phyloP scores from a whole-genome alignment of 371 early-diverging fungal species.

The Mortierella sp. region DNA sequence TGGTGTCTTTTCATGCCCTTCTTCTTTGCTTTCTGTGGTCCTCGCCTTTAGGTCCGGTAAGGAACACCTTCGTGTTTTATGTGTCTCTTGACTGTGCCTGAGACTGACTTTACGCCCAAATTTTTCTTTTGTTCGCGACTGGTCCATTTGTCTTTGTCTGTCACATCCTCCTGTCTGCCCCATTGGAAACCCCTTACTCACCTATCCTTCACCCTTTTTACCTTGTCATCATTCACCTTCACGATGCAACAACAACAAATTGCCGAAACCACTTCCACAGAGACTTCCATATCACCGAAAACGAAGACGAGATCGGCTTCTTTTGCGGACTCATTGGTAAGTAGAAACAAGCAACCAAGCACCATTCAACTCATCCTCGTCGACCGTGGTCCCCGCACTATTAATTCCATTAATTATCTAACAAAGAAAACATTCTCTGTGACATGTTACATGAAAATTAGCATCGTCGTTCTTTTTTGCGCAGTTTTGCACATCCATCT shows the following conservation, averaged over 20 bases:
- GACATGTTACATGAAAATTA: background rate
- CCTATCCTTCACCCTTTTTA: background rate
- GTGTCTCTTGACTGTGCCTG: background rate
- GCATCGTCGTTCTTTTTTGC: conserved; percentile 67
- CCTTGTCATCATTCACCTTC: background rate
- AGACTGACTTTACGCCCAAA: background rate
- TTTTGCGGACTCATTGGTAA: conserved; percentile 54
- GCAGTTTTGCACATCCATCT: conserved; percentile 68
- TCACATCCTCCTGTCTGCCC: background rate
- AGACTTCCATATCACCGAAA: conserved; percentile 51
- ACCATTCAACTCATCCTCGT: too few species aligned
- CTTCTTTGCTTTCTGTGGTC: background rate
- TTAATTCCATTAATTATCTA: too few species aligned
- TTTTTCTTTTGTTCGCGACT: background rate
- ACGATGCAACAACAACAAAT: conserved; percentile 15
- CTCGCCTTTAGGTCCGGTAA: conserved; percentile 36
- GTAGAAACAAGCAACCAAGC: background rate
- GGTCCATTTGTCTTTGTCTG: background rate
- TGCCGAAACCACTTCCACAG: conserved; percentile 18
- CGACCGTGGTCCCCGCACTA: too few species aligned
- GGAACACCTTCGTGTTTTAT: conserved; percentile 3
- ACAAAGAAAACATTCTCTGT: background rate
- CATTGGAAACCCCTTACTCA: background rate
- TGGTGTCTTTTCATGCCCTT: background rate
- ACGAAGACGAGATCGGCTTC: conserved; percentile 55